Evolutionary conservation across 2,329 filamentous ascomycete species (phyloP), one percentile per base, ranked within the genome.

Genomic region (Parastagonospora nodorum): DNA sequence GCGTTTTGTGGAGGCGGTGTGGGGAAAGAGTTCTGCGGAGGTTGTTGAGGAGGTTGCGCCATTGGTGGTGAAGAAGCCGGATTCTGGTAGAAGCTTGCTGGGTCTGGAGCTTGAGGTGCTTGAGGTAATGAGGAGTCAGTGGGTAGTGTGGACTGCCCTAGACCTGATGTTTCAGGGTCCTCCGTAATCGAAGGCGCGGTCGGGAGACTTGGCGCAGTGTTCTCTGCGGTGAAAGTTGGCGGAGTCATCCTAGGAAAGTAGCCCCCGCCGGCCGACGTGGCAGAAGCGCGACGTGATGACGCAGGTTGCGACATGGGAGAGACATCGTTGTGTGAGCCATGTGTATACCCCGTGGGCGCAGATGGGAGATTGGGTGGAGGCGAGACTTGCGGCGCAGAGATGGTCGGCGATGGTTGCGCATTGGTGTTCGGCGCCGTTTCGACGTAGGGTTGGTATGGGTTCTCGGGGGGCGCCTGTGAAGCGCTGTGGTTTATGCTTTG

Each of bases 401-500:
- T 59, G 12, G 61, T 60, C 16, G 72, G 72, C 27, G 80, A 74
- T 37, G 77, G 76, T 53, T 81, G 66, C 9, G 62, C 77, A 32
- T 79, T 76, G 41, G 85, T 84, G 52, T 87, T 83, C 4, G 82
- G 80, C 0, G 80, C 80, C 31, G 85, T 83, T 63, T 88, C 84
- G 8, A 87, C 84, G 1, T 81, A 81, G 0, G 84, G 76, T 55
- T 84, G 73, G 48, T 71, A 66, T 33, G 60, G 52, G 15, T 61
- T 62, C 6, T 60, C 51, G 2, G 49, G 39, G 9, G 48, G 57
- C 12, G 37, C 28, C 12, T 54, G 64, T 28, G 72, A 68, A 4
- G 61, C 58, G 31, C 61, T 56, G 14, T 74, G 73, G 42, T 73
- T 78, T 43, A 86, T 75, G 36, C 78, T 74, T 63, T 83, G 81